These are phyloP conservation scores for Aspergillus quadrilineatus DNA, from an alignment of 2,329 filamentous ascomycete species.

Conservation along the genomic window DNA sequence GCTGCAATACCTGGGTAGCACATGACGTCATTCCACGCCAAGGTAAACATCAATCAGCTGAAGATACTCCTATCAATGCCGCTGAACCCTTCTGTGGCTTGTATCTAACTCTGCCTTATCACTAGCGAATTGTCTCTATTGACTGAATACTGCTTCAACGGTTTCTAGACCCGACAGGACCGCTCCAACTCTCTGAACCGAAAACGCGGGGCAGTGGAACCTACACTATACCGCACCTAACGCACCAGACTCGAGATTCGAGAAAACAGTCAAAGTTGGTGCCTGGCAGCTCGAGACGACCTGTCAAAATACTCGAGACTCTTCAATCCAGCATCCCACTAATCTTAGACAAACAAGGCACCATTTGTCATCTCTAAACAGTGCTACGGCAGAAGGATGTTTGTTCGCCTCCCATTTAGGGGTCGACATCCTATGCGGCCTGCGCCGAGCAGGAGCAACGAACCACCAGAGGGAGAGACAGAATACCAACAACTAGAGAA, in stretches of 20 bases:
- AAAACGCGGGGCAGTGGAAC: constrained; percentile 3
- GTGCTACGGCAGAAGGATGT: background rate
- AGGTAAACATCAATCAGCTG: background rate
- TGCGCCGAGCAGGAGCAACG: background rate
- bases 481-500: constrained; percentile 4
- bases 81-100: background rate
- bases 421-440: background rate
- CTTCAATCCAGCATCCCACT: background rate
- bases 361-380: background rate
- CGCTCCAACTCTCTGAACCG: background rate
- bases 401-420: background rate
- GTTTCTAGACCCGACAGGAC: background rate
- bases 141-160: background rate
- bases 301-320: background rate
- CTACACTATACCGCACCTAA: background rate
- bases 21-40: background rate
- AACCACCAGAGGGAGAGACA: background rate
- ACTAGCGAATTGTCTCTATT: background rate
- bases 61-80: background rate
- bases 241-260: background rate
- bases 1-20: too few relatives aligned
- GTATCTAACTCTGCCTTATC: background rate
- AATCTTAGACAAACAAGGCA: background rate
- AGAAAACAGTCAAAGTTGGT: background rate
- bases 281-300: background rate